phyloP scores from a whole-genome alignment of 495 filamentous ascomycete genomes.

The Podospora bellae-mahoneyi region DNA sequence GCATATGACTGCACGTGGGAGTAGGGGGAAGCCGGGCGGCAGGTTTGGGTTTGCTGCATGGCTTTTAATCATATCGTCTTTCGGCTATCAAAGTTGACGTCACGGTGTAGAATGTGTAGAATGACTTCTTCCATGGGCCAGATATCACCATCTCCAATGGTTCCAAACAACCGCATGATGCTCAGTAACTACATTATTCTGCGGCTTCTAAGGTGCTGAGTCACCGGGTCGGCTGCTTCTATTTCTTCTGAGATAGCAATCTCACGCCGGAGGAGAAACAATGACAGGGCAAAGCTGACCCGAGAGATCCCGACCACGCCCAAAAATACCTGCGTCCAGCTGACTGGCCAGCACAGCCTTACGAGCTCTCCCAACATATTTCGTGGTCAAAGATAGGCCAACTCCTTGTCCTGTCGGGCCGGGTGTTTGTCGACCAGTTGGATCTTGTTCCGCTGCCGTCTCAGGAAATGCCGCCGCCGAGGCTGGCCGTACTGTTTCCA shows the following conservation, averaged over 20 bases:
- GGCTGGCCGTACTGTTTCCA: neutral
- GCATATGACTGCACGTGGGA: neutral
- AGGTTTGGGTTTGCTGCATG: neutral
- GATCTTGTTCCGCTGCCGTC: slow-evolving; percentile 1
- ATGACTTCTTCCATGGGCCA: neutral
- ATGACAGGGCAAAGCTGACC: slow-evolving; percentile 12
- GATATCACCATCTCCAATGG: neutral
- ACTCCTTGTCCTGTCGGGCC: neutral
- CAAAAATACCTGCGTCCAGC: slow-evolving; percentile 15
- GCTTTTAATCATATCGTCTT: neutral
- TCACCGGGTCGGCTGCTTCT: neutral
- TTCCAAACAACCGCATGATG: neutral
- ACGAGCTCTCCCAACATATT: neutral
- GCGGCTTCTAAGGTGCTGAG: neutral
- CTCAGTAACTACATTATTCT: neutral
- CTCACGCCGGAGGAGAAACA: neutral
- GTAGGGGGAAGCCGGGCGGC: neutral
- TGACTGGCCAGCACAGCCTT: slow-evolving; percentile 17
- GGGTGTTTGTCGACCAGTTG: slow-evolving; percentile 4
- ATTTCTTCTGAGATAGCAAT: slow-evolving; percentile 2
- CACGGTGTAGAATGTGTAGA: neutral
- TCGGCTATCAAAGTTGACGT: neutral
- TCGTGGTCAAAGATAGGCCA: neutral
- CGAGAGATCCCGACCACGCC: slow-evolving; percentile 23
- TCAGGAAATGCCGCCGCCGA: neutral